These are phyloP conservation scores for Leptoxyphium fumago DNA, from an alignment of 2,329 filamentous ascomycete species.

Conservation along the genomic window DNA sequence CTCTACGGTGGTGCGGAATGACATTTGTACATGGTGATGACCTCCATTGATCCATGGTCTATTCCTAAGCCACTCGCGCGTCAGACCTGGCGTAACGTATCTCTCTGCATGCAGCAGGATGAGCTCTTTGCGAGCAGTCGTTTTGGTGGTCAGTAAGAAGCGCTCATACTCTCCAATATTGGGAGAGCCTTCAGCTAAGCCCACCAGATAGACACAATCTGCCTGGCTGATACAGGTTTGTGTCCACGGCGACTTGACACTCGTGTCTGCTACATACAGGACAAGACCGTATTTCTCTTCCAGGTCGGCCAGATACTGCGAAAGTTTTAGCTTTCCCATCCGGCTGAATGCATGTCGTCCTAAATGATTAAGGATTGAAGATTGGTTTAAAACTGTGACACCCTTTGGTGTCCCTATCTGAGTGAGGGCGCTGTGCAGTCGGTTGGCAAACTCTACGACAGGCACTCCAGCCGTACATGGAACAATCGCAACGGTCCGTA, in stretches of 20 bases:
- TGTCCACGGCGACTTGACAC: conserved; percentile 94
- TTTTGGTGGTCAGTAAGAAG: conserved; percentile 93
- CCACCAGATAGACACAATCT: conserved; percentile 87
- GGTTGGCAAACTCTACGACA: conserved; percentile 86
- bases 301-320: conserved; percentile 88
- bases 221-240: conserved; percentile 95
- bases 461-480: conserved; percentile 85
- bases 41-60: conserved; percentile 96
- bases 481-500: conserved; percentile 82
- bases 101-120: conserved; percentile 81
- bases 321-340: conserved; percentile 91
- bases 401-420: conserved; percentile 85
- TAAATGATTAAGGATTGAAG: conserved; percentile 84
- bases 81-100: conserved; percentile 72
- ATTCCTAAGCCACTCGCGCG: conserved; percentile 73
- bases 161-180: conserved; percentile 92
- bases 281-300: conserved; percentile 96
- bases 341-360: conserved; percentile 92
- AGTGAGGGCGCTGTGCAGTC: conserved; percentile 70
- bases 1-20: conserved; percentile 61
- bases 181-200: conserved; percentile 76
- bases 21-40: conserved; percentile 96
- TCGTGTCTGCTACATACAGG: conserved; percentile 91
- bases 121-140: conserved; percentile 82
- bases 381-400: conserved; percentile 82